phyloP scores from a whole-genome alignment of 2,329 filamentous ascomycete genomes.

The Sclerotiophoma versabilis region DNA sequence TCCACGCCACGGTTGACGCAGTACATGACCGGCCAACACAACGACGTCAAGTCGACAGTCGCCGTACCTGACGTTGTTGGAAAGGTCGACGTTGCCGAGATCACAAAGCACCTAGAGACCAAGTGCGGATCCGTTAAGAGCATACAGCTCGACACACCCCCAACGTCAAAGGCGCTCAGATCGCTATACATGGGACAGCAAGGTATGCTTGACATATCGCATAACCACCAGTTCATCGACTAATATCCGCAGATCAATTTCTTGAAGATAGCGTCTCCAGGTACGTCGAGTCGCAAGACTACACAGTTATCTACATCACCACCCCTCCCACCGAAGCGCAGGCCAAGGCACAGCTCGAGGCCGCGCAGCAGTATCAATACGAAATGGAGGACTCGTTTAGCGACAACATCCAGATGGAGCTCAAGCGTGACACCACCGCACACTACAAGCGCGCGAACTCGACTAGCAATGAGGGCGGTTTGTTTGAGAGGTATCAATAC shows the following conservation, averaged over 20 bases:
- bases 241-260: slow-evolving; percentile 29
- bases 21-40: slow-evolving; percentile 56
- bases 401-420: slow-evolving; percentile 70
- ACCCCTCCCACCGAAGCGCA: slow-evolving; percentile 57
- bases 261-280: slow-evolving; percentile 39
- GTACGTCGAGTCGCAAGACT: slow-evolving; percentile 59
- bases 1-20: slow-evolving; percentile 62
- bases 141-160: slow-evolving; percentile 24
- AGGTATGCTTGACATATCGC: slow-evolving; percentile 23
- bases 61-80: slow-evolving; percentile 63
- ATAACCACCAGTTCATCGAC: background rate
- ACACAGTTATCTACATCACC: slow-evolving; percentile 79
- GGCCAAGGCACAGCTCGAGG: slow-evolving; percentile 31
- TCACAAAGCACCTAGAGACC: slow-evolving; percentile 53
- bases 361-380: slow-evolving; percentile 56
- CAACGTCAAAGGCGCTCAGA: slow-evolving; percentile 21
- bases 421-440: slow-evolving; percentile 69
- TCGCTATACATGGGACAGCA: slow-evolving; percentile 24
- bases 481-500: slow-evolving; percentile 96
- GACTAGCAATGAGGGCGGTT: slow-evolving; percentile 36
- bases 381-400: slow-evolving; percentile 69
- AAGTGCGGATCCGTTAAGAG: slow-evolving; percentile 54
- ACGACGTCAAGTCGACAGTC: slow-evolving; percentile 62
- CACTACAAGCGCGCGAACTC: slow-evolving; percentile 35
- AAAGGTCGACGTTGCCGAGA: slow-evolving; percentile 52